Evolutionary conservation across 805 yeast species (phyloP).

Genomic region (Yamadazyma kitorensis): DNA sequence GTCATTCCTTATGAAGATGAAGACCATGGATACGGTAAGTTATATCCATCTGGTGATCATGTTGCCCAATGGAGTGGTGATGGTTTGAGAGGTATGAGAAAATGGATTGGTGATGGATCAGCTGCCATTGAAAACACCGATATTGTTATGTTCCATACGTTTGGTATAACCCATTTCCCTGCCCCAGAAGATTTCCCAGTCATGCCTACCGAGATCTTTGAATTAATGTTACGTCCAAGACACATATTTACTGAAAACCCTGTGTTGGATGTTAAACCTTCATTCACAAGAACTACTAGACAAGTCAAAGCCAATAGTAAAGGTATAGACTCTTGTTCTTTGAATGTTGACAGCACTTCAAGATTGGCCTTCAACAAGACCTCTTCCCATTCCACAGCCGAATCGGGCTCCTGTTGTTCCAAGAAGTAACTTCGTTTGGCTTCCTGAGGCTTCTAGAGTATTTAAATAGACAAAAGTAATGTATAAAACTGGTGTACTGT

Average conservation of each 20-base stretch:
- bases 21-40: slow-evolving; percentile 48
- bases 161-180: slow-evolving; percentile 84
- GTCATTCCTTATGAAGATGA: slow-evolving; percentile 71
- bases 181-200: slow-evolving; percentile 89
- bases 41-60: slow-evolving; percentile 79
- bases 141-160: slow-evolving; percentile 74
- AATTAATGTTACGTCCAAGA: slow-evolving; percentile 72
- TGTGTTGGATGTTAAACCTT: slow-evolving; percentile 69
- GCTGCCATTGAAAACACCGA: slow-evolving; percentile 65
- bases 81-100: slow-evolving; percentile 61
- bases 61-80: slow-evolving; percentile 76
- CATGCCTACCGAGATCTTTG: slow-evolving; percentile 84
- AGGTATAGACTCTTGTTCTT: slow-evolving; percentile 34
- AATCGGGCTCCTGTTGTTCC: slow-evolving; percentile 17
- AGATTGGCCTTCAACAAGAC: slow-evolving; percentile 36
- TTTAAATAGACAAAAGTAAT: no score
- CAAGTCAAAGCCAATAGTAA: slow-evolving; percentile 35
- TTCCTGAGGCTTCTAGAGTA: no score
- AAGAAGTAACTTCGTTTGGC: no score
- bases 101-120: slow-evolving; percentile 63
- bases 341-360: slow-evolving; percentile 38
- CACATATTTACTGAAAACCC: slow-evolving; percentile 79
- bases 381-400: slow-evolving; percentile 9
- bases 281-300: slow-evolving; percentile 41
- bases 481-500: no score